phyloP scores from a whole-genome alignment of 176 grass and related monocot genomes.

The Leersia perrieri region DNA sequence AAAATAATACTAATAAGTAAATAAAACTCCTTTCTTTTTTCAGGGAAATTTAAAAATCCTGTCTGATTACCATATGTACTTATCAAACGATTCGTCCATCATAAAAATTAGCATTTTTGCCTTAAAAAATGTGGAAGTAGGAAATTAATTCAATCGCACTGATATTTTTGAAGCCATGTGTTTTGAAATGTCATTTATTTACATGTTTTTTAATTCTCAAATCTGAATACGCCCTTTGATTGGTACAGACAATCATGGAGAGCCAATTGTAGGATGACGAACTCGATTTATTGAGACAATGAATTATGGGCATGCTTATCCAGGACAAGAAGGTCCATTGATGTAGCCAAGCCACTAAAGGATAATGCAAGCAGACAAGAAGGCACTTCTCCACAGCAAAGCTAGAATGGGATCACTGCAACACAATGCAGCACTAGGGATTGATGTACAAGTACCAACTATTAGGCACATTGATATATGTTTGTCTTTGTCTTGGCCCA shows the following conservation, averaged over 20 bases:
- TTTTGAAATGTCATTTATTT: not conserved
- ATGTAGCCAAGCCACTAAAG: not conserved
- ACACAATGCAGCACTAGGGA: not conserved
- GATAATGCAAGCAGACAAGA: not conserved
- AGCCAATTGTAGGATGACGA: not conserved
- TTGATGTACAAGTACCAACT: not conserved
- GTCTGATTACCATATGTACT: not conserved
- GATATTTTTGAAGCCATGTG: not conserved
- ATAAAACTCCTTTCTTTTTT: too few relatives aligned
- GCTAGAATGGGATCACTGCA: not conserved
- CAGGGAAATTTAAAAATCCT: too few relatives aligned
- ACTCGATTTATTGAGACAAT: not conserved
- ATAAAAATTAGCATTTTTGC: not conserved
- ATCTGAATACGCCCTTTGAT: not conserved
- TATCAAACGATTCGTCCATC: not conserved
- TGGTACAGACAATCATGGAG: not conserved
- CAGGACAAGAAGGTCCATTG: not conserved
- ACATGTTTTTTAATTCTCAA: not conserved
- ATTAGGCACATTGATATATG: not conserved
- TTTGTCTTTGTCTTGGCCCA: not conserved
- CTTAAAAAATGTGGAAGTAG: not conserved
- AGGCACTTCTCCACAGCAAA: not conserved
- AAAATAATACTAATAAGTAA: not conserved
- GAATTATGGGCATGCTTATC: not conserved
- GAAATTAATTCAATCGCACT: not conserved